Conservation (phyloP, 805 yeast genomes). For the Yamadazyma ubonensis region DNA sequence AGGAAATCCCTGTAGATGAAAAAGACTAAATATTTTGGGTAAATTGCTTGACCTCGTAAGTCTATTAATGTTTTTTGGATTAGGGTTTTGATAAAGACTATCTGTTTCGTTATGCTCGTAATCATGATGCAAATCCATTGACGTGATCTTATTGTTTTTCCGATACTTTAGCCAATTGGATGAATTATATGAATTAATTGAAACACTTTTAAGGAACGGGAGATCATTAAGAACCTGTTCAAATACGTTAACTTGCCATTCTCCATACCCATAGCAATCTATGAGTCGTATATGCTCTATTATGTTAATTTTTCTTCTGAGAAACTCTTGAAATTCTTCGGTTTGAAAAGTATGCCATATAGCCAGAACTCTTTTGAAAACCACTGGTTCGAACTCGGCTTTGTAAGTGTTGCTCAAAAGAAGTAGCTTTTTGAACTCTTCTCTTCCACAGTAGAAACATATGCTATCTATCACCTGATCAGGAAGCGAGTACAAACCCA, state of each 20-base stretch:
- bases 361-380: constrained; percentile 23
- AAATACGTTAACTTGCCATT: constrained; percentile 34
- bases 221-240: constrained; percentile 20
- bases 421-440: constrained; percentile 2
- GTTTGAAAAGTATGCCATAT: constrained; percentile 14
- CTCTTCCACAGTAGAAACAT: constrained; percentile 3
- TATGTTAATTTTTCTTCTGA: constrained; percentile 12
- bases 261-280: constrained; percentile 34
- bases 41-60: constrained; percentile 8
- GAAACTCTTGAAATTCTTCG: constrained; percentile 10
- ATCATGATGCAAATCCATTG: constrained; percentile 29
- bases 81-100: constrained; percentile 10
- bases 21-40: constrained; percentile 40
- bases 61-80: constrained; percentile 19
- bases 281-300: constrained; percentile 27
- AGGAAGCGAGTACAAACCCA: constrained; percentile 10
- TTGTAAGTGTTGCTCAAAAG: constrained; percentile 17
- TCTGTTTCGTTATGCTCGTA: constrained; percentile 19
- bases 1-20: constrained; percentile 41
- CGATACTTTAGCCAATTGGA: constrained; percentile 45
- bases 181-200: constrained; percentile 34
- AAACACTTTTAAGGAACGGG: constrained; percentile 23
- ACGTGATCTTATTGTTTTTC: constrained; percentile 16
- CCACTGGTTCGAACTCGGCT: constrained; percentile 16
- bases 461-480: constrained; percentile 13